Conservation (phyloP, 768 basidiomycete species). For the Kondoa malvinella region DNA sequence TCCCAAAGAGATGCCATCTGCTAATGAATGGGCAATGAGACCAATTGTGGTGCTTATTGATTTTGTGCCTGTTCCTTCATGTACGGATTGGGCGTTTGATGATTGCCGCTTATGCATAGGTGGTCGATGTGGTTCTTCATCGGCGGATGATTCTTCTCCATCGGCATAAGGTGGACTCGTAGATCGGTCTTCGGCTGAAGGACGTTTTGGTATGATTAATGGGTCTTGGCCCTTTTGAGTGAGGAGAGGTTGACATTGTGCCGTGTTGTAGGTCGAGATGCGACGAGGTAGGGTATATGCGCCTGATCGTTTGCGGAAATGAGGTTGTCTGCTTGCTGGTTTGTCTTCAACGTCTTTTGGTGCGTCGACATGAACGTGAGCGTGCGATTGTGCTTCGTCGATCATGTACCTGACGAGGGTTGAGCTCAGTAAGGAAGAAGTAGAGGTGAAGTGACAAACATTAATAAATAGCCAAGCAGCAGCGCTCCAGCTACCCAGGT, state of each 20-base stretch:
- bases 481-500: conserved; percentile 30
- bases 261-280: conserved; percentile 10
- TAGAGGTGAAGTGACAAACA: conserved; percentile 13
- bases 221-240: neutral
- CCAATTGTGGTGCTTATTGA: conserved; percentile 68
- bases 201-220: neutral
- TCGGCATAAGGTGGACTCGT: conserved; percentile 20
- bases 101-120: neutral
- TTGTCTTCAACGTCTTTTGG: neutral
- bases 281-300: conserved; percentile 29
- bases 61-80: conserved; percentile 4
- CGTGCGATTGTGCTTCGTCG: conserved; percentile 21
- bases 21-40: conserved; percentile 66
- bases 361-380: conserved; percentile 9
- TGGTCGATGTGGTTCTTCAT: neutral
- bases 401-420: conserved; percentile 36
- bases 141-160: conserved; percentile 30
- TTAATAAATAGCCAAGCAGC: conserved; percentile 26
- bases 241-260: neutral
- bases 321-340: neutral
- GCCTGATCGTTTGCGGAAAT: conserved; percentile 23
- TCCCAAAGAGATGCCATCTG: conserved; percentile 84
- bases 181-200: conserved; percentile 4
- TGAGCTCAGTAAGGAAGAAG: neutral
- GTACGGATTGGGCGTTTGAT: neutral